Conservation (phyloP, 208 protist genomes). For the Giardia duodenalis region DNA sequence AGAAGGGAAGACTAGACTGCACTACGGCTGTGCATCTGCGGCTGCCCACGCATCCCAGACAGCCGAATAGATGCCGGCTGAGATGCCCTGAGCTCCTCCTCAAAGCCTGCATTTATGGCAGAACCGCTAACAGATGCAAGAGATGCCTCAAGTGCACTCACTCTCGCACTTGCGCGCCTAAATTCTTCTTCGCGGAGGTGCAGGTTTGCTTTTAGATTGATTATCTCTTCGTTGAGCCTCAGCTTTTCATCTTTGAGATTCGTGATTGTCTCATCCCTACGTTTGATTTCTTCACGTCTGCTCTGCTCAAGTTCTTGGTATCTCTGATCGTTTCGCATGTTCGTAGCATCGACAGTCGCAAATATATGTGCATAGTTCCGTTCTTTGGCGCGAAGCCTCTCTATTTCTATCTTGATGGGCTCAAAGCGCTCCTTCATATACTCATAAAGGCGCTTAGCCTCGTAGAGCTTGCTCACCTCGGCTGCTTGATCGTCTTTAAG, state of each 20-base stretch:
- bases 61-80: neutral
- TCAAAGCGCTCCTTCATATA: slow-evolving; percentile 1
- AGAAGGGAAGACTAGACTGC: too few relatives aligned
- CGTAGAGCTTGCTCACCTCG: neutral
- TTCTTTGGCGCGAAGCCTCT: neutral
- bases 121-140: neutral
- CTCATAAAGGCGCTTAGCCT: neutral
- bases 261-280: neutral
- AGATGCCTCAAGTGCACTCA: neutral
- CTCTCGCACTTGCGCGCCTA: neutral
- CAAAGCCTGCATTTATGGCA: neutral
- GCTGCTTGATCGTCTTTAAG: neutral
- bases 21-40: neutral
- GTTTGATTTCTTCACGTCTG: neutral
- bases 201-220: neutral
- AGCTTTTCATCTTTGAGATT: neutral
- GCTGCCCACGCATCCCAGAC: neutral
- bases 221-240: neutral
- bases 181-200: neutral
- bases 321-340: neutral
- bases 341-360: neutral
- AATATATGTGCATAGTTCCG: neutral
- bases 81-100: neutral
- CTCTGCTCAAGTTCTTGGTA: neutral
- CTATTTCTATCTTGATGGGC: neutral